Base-by-base conservation (phyloP, 768 basidiomycete genomes). In the Pleurotus sapidus region DNA sequence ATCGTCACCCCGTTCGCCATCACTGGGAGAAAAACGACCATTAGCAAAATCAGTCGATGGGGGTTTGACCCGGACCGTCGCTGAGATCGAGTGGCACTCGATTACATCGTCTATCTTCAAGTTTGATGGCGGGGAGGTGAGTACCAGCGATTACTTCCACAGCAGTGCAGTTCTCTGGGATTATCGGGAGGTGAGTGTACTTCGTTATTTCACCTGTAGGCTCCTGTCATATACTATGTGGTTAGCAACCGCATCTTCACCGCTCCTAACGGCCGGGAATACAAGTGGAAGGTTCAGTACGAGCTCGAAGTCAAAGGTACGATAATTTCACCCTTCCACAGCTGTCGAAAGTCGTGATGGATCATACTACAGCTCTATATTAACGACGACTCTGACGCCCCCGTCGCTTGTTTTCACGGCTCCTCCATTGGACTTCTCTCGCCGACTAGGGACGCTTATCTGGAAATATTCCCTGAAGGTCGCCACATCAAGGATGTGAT, bases 401-500 rank as follows among this genome's bases (percentile, higher is more conserved):
- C 34, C 8, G 49, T 69, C 2, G 68, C 68, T 24, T 43, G 39
- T 9, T 68, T 64, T 47, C 67, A 62, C 48, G 49, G 49, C 5
- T 43, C 57, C 37, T 50, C 24, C 17, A 42, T 53, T n/a, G 61
- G 58, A 5, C 47, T 67, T 7, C 48, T 66, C 25, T 55, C 48
- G 12, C 55, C 57, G 24, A 46, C 14, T 2, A 51, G 46, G 8
- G 58, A 50, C 1, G 61, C 62, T 2, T 63, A 55, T 37, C 62
- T 69, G 4, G 66, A 68, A 42, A 66, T 68, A 37, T 59, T 57
- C 37, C 59, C 65, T 34, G 59, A 56, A 23, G 70, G 68, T 1
- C 57, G 63, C 57, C 60, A 65, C 34, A 68, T 71, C 54, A 37
- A 65, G 8, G 66, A 69, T 48, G 58, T 60, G 25, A 67, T 72